phyloP scores from a whole-genome alignment of 768 basidiomycete species.

The Trametes punicea region DNA sequence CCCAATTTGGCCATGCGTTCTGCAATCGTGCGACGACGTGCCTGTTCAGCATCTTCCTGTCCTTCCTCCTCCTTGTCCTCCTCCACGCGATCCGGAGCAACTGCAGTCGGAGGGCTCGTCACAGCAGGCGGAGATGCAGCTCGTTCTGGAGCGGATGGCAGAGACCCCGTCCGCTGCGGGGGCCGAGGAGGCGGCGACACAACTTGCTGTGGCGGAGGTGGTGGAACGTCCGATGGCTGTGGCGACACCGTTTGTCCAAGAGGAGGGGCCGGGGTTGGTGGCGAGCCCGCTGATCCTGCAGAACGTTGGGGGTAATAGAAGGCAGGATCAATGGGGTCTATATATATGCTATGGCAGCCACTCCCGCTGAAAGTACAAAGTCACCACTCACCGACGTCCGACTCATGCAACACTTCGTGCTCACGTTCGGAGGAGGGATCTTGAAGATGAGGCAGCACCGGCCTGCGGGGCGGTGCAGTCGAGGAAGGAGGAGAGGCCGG shows the following conservation, averaged over 20 bases:
- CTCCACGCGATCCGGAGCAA: conserved; percentile 16
- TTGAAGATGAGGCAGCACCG: conserved; percentile 20
- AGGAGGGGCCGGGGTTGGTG: conserved; percentile 5
- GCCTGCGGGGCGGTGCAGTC: conserved; percentile 20
- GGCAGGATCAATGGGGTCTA: conserved; percentile 68
- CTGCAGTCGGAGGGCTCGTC: background rate
- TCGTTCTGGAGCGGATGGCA: background rate
- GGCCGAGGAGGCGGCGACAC: conserved; percentile 12
- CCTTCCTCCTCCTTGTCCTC: conserved; percentile 24
- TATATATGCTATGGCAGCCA: conserved; percentile 5
- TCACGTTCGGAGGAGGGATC: conserved; percentile 19
- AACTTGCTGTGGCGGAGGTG: conserved; percentile 1
- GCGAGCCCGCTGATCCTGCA: conserved; percentile 11
- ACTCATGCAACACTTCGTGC: conserved; percentile 48
- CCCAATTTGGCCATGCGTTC: conserved; percentile 95
- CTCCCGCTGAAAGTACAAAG: background rate
- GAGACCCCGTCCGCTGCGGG: conserved; percentile 8
- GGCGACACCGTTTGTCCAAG: conserved; percentile 3
- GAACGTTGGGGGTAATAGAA: conserved; percentile 51
- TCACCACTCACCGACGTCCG: conserved; percentile 52
- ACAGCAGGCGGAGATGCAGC: conserved; percentile 1
- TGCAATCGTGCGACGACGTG: conserved; percentile 69
- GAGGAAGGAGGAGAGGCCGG: conserved; percentile 22
- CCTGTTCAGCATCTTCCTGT: conserved; percentile 42
- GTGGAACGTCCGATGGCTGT: background rate